Base-by-base conservation (phyloP, 345 rosid species). In the Salix koriyanagi region DNA sequence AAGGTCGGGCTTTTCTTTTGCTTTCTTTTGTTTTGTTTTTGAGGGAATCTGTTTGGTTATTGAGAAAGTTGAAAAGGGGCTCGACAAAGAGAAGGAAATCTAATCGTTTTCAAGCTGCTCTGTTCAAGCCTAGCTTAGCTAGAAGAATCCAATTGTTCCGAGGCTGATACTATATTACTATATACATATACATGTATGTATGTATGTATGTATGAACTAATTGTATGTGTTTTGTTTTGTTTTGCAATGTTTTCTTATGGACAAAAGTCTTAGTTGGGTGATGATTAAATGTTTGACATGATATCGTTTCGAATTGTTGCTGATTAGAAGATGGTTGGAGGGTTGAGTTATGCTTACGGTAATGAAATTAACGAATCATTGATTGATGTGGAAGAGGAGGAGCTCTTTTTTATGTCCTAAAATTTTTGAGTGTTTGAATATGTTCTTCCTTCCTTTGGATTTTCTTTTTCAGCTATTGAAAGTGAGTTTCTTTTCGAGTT, bases 21-120 rank as follows among this genome's bases (percentile, higher is more conserved):
- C 5, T 34, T n/a, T 48, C 71, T 28, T 9, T 19, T 28, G 46
- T 11, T 81, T 37, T 58, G 61, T 69, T 67, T 12, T 70, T 26
- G 7, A 58, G 14, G 21, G 6, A 39, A 44, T 79, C 42, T 79
- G 77, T 70, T 85, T 76, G 85, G 75, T 75, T 81, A 42, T 74
- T 26, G 44, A 32, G 79, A 72, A 76, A 82, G 70, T 32, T 65
- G 44, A 32, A 13, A 34, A 32, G 60, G 60, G 70, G 78, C 14
- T 46, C 10, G 39, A 34, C 25, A 19, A 3, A 10, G 50, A 36
- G 54, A 69, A 30, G 66, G 44, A 75, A 60, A 34, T 66, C 21
- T 19, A 30, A 42, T 56, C n/a, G 25, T 32, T 75, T 76, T 37
- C 10, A 13, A 25, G 41, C 28, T 39, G 52, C 19, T 68, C 54